These are phyloP conservation scores for Ustilago xerochloae DNA, from an alignment of 1,284 basidiomycete genomes.

Conservation along the genomic window DNA sequence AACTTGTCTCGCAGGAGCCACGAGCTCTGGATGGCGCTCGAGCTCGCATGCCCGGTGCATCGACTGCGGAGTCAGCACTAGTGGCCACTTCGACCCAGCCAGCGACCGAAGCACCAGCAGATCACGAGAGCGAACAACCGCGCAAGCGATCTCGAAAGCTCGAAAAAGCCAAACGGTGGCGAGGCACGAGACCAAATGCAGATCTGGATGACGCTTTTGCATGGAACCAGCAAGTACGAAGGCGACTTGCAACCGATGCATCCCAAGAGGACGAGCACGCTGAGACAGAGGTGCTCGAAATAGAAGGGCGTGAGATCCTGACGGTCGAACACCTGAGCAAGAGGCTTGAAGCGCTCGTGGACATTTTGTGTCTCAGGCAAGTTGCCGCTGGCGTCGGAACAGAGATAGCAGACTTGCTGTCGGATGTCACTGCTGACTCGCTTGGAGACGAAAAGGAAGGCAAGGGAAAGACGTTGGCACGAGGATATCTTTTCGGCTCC, in stretches of 20 bases:
- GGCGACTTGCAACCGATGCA: slow-evolving; percentile 14
- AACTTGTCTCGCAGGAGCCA: slow-evolving; percentile 38
- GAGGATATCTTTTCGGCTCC: slow-evolving; percentile 28
- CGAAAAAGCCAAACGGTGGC: slow-evolving; percentile 43
- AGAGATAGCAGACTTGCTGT: slow-evolving; percentile 33
- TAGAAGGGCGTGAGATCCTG: slow-evolving; percentile 24
- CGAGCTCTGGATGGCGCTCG: slow-evolving; percentile 33
- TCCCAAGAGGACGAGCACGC: slow-evolving; percentile 22
- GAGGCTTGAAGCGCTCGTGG: slow-evolving; percentile 45
- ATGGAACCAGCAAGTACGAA: slow-evolving; percentile 33
- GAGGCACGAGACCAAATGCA: slow-evolving; percentile 18
- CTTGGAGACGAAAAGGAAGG: background rate
- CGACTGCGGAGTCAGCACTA: background rate
- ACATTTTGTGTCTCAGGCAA: slow-evolving; percentile 45
- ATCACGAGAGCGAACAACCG: background rate
- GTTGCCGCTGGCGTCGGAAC: slow-evolving; percentile 29
- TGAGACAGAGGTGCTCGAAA: slow-evolving; percentile 32
- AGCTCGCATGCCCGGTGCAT: background rate
- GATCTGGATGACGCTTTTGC: slow-evolving; percentile 35
- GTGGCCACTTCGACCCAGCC: background rate
- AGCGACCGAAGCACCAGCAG: background rate
- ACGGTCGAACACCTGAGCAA: slow-evolving; percentile 38
- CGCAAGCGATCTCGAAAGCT: slow-evolving; percentile 35
- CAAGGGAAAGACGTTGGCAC: background rate
- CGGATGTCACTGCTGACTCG: slow-evolving; percentile 2